Evolutionary conservation across 2,329 filamentous ascomycete genomes (phyloP), one percentile per base, ranked within the genome.

Genomic region (Xylariomycetidae sp.): DNA sequence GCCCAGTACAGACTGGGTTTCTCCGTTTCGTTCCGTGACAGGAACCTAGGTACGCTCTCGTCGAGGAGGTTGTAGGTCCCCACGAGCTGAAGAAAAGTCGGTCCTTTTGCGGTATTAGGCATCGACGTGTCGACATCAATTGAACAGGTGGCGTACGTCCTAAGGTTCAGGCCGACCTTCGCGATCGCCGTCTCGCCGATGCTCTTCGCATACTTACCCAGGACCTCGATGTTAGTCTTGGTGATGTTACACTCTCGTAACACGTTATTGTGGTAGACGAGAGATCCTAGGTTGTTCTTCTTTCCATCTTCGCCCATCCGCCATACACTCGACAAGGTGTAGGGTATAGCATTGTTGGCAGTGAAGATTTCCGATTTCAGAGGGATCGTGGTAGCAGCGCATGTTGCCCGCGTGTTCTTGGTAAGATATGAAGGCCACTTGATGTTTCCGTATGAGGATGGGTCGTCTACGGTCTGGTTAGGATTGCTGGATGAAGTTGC

Each of bases 1-100:
- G 36, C 42, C 42, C 42, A 45, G 17, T 22, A 42, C 27, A 45
- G 15, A 25, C 42, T 45, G 11, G 34, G 5, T 22, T 25, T 29
- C 5, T 17, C 16, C 7, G 32, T 40, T 13, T 6, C 15, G 34
- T 45, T 40, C 6, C 23, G 35, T 3, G 30, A 18, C 12, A 40
- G 34, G 13, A 45, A 45, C n/a, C 13, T 18, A 5, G 38, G 32
- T 14, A 36, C 28, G 12, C 13, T 13, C 4, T 23, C 16, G 14
- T 44, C 39, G 10, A 41, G 16, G 13, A 38, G n/a, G 12, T 44
- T 32, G 13, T 42, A 44, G 11, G 36, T 6, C 10, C 33, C 31
- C 14, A 15, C 13, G 10, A 44, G 25, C 6, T 32, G 15, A 10
- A 44, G 33, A 13, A 28, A 39, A 12, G 38, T 44, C 15, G n/a